Evolutionary conservation across 768 basidiomycete species (phyloP).

Genomic region (Pleurotus platypus): DNA sequence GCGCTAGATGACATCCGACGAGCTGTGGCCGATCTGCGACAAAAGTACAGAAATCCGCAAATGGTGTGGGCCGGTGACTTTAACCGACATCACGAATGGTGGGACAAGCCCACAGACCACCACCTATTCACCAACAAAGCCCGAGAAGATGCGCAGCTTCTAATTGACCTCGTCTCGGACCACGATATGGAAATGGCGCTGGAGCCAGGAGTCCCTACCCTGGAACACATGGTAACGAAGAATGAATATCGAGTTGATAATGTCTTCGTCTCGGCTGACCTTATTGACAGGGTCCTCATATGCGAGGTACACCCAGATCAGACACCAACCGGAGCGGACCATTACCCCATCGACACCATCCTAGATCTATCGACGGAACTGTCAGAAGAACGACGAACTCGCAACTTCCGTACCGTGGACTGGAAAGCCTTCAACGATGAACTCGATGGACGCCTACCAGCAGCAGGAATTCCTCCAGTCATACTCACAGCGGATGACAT

Average conservation of each 20-base stretch:
- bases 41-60: neutral
- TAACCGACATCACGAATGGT: slow-evolving; percentile 36
- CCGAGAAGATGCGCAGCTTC: slow-evolving; percentile 10
- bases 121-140: slow-evolving; percentile 30
- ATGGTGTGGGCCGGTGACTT: slow-evolving; percentile 36
- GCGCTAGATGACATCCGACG: neutral
- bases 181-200: no score
- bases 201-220: no score
- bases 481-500: neutral
- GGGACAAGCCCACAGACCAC: slow-evolving; percentile 27
- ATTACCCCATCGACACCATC: slow-evolving; percentile 31
- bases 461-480: slow-evolving; percentile 8
- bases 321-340: slow-evolving; percentile 28
- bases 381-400: neutral
- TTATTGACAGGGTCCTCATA: slow-evolving; percentile 15
- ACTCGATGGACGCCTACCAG: slow-evolving; percentile 9
- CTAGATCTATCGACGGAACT: slow-evolving; percentile 17
- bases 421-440: slow-evolving; percentile 25
- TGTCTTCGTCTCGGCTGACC: slow-evolving; percentile 26
- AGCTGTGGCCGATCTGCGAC: neutral
- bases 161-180: no score
- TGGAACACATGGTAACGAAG: no score
- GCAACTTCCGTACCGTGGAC: slow-evolving; percentile 24
- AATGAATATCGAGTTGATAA: no score
- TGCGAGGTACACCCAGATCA: slow-evolving; percentile 21